Evolutionary conservation across 148 eudicot species (phyloP), one percentile per base, ranked within the genome.

Genomic region (Limonium bicolor): DNA sequence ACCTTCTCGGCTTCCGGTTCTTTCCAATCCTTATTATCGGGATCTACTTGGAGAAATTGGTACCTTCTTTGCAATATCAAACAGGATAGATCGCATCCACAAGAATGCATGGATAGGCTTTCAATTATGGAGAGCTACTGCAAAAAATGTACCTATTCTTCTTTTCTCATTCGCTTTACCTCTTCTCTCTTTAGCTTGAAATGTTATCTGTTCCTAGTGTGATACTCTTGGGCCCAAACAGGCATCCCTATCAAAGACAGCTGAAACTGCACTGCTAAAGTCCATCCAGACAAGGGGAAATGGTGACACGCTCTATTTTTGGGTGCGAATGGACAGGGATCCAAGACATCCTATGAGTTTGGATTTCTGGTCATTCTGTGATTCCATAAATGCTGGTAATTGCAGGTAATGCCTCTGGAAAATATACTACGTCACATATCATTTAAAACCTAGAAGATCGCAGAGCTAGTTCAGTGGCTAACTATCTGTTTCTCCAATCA

Each of bases 61-160:
- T 52, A 93, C 87, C 28, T 84, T 80, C 46, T 75, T 90, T 44
- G 87, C 95, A 13, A 73, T 90, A 25, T 92, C 87, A 48, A 60
- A 80, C 64, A 65, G 81, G 50, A 61, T 90, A 48, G 97, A 90
- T 33, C 81, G 85, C 21, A 55, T 80, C 24, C 97, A 90, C 63
- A 90, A 68, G 53, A 90, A 90, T 65, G 74, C 95, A 25, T 90
- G 97, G 97, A 90, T 90, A 56, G 97, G 97, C 32, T 90, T 84
- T 58, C 94, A 80, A 24, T 90, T 87, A n/a, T 90, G 97, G 97
- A 70, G 97, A 73, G 73, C 70, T 55, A 75, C 79, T 20, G 95
- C 93, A 20, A 64, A 65, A 54, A 73, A 65, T 92, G 97, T 73
- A 71, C 16, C 42, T 27, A 4, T 21, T n/a, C n/a, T n/a, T n/a